Evolutionary conservation across 2,329 filamentous ascomycete genomes (phyloP).

Genomic region (Paraphoma chrysanthemicola): DNA sequence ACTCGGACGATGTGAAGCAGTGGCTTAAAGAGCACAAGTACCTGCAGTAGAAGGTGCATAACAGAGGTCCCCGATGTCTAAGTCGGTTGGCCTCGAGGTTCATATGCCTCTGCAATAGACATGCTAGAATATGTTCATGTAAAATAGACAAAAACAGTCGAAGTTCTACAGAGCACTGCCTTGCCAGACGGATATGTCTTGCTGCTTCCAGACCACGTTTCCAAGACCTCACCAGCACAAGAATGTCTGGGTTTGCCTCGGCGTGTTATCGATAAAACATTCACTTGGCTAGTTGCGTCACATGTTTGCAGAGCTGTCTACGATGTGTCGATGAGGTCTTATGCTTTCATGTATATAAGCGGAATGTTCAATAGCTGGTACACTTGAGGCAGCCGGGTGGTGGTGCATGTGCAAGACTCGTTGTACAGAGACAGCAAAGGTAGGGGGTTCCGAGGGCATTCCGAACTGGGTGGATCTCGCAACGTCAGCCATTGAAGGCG

Average conservation of each 20-base stretch:
- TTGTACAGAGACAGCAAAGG: neutral
- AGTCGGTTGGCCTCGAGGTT: neutral
- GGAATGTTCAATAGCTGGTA: too few species aligned
- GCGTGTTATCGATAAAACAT: neutral
- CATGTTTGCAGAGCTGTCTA: neutral
- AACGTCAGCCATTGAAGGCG: constrained; percentile 39
- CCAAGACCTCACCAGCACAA: neutral
- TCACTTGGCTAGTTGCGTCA: too few species aligned
- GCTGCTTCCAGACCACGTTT: neutral
- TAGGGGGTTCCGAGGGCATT: constrained; percentile 15
- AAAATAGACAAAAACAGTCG: neutral
- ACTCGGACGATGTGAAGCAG: constrained; percentile 75
- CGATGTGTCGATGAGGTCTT: too few species aligned
- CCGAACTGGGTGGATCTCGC: constrained; percentile 26
- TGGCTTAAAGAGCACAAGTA: constrained; percentile 75
- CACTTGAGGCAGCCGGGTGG: too few species aligned
- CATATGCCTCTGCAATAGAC: neutral
- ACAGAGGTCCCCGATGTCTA: neutral
- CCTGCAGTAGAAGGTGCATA: constrained; percentile 40
- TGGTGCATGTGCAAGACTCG: too few species aligned
- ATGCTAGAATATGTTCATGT: neutral
- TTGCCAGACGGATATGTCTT: neutral
- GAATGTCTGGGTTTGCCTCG: neutral
- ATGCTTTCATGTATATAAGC: too few species aligned
- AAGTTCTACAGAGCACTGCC: neutral